Evolutionary conservation across 352 stramenopile genomes (phyloP).

Genomic region (Thraustochytrium sp.): DNA sequence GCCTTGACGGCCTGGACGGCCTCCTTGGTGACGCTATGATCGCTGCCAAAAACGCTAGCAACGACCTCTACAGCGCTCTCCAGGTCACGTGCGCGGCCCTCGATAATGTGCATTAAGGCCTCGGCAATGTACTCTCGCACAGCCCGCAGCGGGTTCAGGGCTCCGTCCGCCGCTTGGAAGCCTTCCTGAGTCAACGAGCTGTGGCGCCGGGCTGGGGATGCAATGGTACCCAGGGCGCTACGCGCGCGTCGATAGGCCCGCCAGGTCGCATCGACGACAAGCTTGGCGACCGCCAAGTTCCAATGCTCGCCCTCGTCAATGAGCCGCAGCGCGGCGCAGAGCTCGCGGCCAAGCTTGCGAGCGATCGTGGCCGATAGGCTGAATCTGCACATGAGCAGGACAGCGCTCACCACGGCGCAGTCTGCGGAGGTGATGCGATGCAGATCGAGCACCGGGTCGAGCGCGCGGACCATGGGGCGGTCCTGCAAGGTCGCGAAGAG

Average conservation of each 20-base stretch:
- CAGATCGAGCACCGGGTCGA: not conserved
- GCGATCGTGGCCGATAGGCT: not conserved
- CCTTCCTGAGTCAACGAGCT: too few relatives aligned
- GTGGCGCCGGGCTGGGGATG: too few relatives aligned
- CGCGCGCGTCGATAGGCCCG: not conserved
- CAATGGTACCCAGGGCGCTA: too few relatives aligned
- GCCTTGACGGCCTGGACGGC: not conserved
- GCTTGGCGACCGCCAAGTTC: not conserved
- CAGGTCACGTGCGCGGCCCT: not conserved
- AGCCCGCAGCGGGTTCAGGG: not conserved
- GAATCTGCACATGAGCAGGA: not conserved
- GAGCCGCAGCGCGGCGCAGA: not conserved
- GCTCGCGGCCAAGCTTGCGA: not conserved
- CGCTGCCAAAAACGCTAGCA: not conserved
- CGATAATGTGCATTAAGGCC: not conserved
- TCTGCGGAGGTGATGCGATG: not conserved
- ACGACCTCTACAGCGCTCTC: not conserved
- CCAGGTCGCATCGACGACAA: not conserved
- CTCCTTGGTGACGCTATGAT: not conserved
- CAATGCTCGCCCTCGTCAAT: not conserved
- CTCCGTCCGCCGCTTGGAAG: too few relatives aligned
- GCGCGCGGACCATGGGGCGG: not conserved
- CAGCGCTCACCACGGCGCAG: not conserved
- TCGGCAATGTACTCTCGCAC: not conserved
- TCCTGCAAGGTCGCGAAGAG: not conserved